Evolutionary conservation across 1,139 yeast genomes (phyloP), one percentile per base, ranked within the genome.

Genomic region (Saccharomycopsis hybrid): DNA sequence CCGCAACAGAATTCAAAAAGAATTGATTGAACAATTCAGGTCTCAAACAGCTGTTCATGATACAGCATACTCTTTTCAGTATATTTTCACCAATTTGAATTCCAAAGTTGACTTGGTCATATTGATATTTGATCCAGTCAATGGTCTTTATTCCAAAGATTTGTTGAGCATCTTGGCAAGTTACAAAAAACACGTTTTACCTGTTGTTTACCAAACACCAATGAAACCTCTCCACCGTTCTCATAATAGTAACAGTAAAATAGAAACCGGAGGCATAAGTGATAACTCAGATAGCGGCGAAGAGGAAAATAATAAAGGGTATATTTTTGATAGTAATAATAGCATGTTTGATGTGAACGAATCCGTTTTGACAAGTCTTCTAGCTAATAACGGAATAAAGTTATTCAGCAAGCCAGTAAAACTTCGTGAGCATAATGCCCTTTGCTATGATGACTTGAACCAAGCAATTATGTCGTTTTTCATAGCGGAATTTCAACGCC

Each of bases 131-230:
- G 55, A 53, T 40, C 28, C 51, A 13, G 33, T 18, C 5, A 53
- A 52, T 46, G 55, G 53, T 5, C 37, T 53, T 24, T 53, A 48
- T 43, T 46, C 48, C 5, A 51, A 53, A 38, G 54, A 53, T 28
- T 41, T 53, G 5, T 52, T 51, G 37, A 44, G 43, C 28, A 39
- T 51, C 27, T 28, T 53, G 29, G 42, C 52, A 5, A 37, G 46
- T 24, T 53, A 43, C 37, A 41, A 39, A 13, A 53, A 51, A 45
- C 30, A 9, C 11, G 50, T 53, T 5, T 41, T 53, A n/a, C 55
- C 55, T 8, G 36, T 53, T 4, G 39, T 53, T 25, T 46, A 48
- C 40, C 44, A 48, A 32, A 29, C 24, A 7, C 18, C 48, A 9
- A 9, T 13, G 2, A 42, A 24, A n/a, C 8, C 24, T n/a, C 13